Percentiles rank a stretch among this genome's conserved stretches.
Conservation (phyloP, 202 grass and related monocot genomes). For the Elaeis oleifera region DNA sequence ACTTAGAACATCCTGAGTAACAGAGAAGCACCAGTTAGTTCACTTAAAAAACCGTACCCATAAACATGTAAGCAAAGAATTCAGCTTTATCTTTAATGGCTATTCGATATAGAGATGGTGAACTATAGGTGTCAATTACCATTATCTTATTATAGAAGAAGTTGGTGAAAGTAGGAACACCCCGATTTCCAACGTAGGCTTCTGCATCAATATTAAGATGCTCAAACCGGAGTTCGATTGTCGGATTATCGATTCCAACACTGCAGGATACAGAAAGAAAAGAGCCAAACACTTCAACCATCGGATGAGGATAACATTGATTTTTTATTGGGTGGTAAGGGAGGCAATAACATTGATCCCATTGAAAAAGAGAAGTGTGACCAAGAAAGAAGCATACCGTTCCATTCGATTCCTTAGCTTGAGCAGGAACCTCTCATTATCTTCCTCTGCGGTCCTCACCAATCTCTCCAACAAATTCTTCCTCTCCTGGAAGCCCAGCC, state of each 20-base stretch:
- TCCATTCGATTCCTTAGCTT: slow-evolving; percentile 91
- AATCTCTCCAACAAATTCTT: slow-evolving; percentile 84
- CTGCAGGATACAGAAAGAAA: slow-evolving; percentile 28
- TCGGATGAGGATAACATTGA: too few species aligned
- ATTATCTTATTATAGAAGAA: slow-evolving; percentile 86
- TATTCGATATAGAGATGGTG: too few species aligned
- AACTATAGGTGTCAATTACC: slow-evolving; percentile 20
- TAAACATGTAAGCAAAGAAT: slow-evolving; percentile 2
- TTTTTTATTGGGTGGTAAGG: too few species aligned
- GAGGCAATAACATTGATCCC: too few species aligned
- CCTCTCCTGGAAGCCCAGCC: slow-evolving; percentile 48
- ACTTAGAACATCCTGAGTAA: slow-evolving; percentile 48
- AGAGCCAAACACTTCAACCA: neutral
- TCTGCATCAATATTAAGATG: slow-evolving; percentile 66
- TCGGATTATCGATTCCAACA: slow-evolving; percentile 82
- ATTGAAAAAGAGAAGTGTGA: neutral
- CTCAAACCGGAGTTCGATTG: slow-evolving; percentile 81
- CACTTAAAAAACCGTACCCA: slow-evolving; percentile 11
- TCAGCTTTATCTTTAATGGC: neutral
- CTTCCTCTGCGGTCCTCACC: slow-evolving; percentile 74
- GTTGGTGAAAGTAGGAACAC: slow-evolving; percentile 75
- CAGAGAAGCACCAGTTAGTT: neutral
- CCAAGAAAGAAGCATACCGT: slow-evolving; percentile 20
- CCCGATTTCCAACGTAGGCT: slow-evolving; percentile 68
- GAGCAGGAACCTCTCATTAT: slow-evolving; percentile 85